Base-by-base conservation (phyloP, 2,329 filamentous ascomycete genomes). In the Teratosphaeriaceae sp. region DNA sequence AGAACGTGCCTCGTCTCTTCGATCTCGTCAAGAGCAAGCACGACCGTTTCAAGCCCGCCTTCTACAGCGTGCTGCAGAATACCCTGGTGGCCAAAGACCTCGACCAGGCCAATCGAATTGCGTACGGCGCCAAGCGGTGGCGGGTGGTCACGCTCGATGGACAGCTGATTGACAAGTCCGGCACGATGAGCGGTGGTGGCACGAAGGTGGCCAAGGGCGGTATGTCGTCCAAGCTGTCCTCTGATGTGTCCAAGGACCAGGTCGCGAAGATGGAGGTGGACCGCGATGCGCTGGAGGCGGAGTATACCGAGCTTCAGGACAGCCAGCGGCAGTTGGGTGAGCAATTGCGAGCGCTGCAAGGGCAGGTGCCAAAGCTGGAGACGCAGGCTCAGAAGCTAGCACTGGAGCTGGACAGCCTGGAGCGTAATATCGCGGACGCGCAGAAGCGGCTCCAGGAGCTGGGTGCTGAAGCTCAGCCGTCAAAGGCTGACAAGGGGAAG, bases 141-240 rank as follows among this genome's bases (percentile, higher is more conserved):
- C 82, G 92, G 51, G 92, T 98, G 2, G 92, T 98, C 30, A 98
- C 92, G 0, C 77, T 98, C 2, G 88, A 89, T 47, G 92, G 92
- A 38, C 89, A 96, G 64, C 76, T 98, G 40, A 97, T 98, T 53
- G 92, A 98, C 69, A 94, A 94, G 63, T 96, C 90, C 1, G 92
- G 92, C 73, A 97, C 92, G 26, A 97, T 98, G 92, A 95, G 87
- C 45, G 92, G 92, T 72, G 92, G 92, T 73, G 92, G 92, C 44
- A 90, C 80, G 35, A 85, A 86, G 13, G 86, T 92, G 44, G 89
- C 90, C 56, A 88, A 83, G 60, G 94, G 94, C 1, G 80, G 88
- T 44, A 98, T 98, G 94, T 97, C 90, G 0, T 94, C 89, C 9
- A 97, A 95, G 66, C 80, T 94, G 35, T 82, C 85, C n/a, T 78